Percentiles rank a stretch among this genome's conserved stretches.
Evolutionary conservation across 371 early-diverging fungal species (phyloP).

Genomic region (Circinella umbellata): DNA sequence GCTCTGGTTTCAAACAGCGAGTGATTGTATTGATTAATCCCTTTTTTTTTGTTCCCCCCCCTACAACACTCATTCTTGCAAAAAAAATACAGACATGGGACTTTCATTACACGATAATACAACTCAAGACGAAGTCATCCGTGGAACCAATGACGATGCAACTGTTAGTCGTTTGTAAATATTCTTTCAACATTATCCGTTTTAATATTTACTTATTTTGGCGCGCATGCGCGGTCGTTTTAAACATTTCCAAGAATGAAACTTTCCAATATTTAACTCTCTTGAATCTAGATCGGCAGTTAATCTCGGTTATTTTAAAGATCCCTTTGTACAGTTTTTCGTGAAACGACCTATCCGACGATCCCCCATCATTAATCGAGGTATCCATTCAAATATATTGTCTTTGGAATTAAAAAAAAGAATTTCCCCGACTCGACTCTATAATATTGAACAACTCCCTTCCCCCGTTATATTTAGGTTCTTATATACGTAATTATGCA

Average conservation of each 20-base stretch:
- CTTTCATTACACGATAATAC: constrained; percentile 14
- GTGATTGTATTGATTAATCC: too few relatives aligned
- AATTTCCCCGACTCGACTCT: neutral
- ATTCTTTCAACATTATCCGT: neutral
- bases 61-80: neutral
- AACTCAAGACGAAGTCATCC: constrained; percentile 65
- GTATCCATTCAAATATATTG: constrained; percentile 32
- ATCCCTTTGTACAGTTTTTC: constrained; percentile 81
- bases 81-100: neutral
- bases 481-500: constrained; percentile 73
- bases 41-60: too few relatives aligned
- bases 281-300: constrained; percentile 77
- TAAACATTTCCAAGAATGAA: too few relatives aligned
- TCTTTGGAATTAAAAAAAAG: neutral
- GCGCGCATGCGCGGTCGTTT: too few relatives aligned
- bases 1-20: too few relatives aligned
- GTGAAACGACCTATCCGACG: constrained; percentile 68
- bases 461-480: constrained; percentile 42
- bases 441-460: constrained; percentile 13
- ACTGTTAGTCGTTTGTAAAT: constrained; percentile 75
- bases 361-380: constrained; percentile 94
- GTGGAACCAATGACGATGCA: constrained; percentile 91
- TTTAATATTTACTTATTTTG: neutral
- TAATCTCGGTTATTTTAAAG: constrained; percentile 76
- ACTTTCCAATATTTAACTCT: too few relatives aligned